phyloP scores from a whole-genome alignment of 2,329 filamentous ascomycete genomes.

The Zymoseptoria brevis region DNA sequence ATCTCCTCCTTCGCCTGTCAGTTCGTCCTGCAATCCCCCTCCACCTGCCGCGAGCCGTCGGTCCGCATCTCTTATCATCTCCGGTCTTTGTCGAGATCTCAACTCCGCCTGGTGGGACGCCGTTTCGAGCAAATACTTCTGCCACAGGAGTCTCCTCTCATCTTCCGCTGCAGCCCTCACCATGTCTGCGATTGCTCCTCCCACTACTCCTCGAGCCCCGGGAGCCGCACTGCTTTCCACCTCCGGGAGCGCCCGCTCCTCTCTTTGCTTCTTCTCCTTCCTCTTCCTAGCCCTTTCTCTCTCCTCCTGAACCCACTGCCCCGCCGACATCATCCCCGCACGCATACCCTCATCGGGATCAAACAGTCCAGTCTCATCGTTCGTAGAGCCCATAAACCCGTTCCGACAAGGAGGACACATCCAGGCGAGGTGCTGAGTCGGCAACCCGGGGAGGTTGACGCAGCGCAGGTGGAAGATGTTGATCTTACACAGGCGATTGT shows the following conservation, averaged over 20 bases:
- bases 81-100: neutral
- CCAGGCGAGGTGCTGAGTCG: constrained; percentile 9
- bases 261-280: neutral
- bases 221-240: neutral
- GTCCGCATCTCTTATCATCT: neutral
- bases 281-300: neutral
- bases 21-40: too few species aligned
- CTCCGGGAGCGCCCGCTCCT: neutral
- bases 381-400: neutral
- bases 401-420: constrained; percentile 5
- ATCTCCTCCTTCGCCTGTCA: neutral
- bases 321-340: neutral
- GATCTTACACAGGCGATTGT: constrained; percentile 8
- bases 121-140: too few species aligned
- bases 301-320: neutral
- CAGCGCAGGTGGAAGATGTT: constrained; percentile 12
- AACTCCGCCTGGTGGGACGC: too few species aligned
- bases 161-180: too few species aligned
- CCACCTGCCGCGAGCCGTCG: too few species aligned
- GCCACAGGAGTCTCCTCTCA: too few species aligned
- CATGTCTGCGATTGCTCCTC: neutral
- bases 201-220: neutral
- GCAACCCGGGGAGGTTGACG: constrained; percentile 9
- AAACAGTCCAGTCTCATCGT: neutral
- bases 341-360: neutral